A percentile compares a stretch with the other conserved stretches of the same genome.
phyloP scores from a whole-genome alignment of 2,329 filamentous ascomycete genomes.

The Ceratocystiopsis sp. region DNA sequence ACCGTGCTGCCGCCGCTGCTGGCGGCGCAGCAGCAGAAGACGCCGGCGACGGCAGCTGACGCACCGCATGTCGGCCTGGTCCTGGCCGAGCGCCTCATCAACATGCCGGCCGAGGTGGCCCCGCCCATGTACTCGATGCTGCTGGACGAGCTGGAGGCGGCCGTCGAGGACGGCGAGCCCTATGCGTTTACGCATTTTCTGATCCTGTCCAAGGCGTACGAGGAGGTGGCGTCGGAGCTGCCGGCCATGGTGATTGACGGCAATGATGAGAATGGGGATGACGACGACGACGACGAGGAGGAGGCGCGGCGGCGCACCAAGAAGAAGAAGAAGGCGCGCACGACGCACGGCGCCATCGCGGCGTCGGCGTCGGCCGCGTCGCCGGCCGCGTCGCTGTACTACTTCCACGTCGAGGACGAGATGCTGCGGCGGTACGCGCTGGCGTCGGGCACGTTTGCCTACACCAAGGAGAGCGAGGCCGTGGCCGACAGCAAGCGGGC shows the following conservation, averaged over 20 bases:
- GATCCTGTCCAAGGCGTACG: slow-evolving; percentile 80
- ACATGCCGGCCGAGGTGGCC: slow-evolving; percentile 84
- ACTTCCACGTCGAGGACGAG: slow-evolving; percentile 95
- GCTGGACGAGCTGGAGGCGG: slow-evolving; percentile 75
- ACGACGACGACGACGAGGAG: slow-evolving; percentile 34
- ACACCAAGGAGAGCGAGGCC: slow-evolving; percentile 64
- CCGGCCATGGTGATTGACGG: slow-evolving; percentile 4
- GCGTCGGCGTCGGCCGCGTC: slow-evolving; percentile 12
- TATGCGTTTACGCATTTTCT: slow-evolving; percentile 91
- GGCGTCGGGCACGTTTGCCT: slow-evolving; percentile 55
- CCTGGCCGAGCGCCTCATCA: slow-evolving; percentile 85
- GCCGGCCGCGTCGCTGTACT: slow-evolving; percentile 35
- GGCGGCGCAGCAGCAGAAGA: not conserved
- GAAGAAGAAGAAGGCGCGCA: slow-evolving; percentile 40
- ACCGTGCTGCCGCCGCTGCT: slow-evolving; percentile 27
- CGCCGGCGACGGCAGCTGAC: slow-evolving; percentile 11
- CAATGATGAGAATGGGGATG: slow-evolving; percentile 35
- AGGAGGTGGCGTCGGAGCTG: slow-evolving; percentile 67
- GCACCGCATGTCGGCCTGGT: slow-evolving; percentile 56
- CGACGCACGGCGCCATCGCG: slow-evolving; percentile 20
- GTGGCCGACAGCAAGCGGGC: slow-evolving; percentile 82
- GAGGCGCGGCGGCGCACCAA: slow-evolving; percentile 26
- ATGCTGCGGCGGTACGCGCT: slow-evolving; percentile 60
- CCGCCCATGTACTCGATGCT: slow-evolving; percentile 94
- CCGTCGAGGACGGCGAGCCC: slow-evolving; percentile 76